These are phyloP conservation scores for Solanum chilense DNA, from an alignment of 257 asterid genomes.

Conservation along the genomic window DNA sequence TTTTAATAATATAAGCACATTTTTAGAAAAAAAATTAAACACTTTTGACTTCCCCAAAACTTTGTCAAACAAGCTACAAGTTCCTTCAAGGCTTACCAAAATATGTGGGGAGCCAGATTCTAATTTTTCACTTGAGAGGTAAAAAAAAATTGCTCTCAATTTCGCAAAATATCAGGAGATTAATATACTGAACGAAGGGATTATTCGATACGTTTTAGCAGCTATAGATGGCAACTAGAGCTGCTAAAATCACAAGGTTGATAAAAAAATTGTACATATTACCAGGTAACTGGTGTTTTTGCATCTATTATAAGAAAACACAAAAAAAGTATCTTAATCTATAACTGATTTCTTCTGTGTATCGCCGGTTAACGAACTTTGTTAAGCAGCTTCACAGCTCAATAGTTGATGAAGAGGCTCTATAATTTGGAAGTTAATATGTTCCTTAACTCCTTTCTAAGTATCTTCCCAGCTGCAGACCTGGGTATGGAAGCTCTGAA, in stretches of 20 bases:
- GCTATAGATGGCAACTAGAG: not conserved
- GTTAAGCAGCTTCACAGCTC: not conserved
- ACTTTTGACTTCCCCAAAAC: not conserved
- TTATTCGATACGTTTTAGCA: not conserved
- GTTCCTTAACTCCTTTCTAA: constrained; percentile 37
- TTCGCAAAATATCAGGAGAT: not conserved
- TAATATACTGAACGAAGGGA: not conserved
- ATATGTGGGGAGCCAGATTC: not conserved
- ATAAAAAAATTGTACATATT: not conserved
- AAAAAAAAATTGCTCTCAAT: not conserved
- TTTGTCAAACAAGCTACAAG: not conserved
- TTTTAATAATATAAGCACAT: not conserved
- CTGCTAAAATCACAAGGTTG: not conserved
- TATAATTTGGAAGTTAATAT: constrained; percentile 44
- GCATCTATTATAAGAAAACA: not conserved
- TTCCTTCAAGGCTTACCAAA: not conserved
- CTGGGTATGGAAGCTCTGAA: constrained; percentile 43
- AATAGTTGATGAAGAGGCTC: not conserved
- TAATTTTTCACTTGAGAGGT: not conserved
- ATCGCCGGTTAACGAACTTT: not conserved
- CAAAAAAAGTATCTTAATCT: not conserved
- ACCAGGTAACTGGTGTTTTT: not conserved
- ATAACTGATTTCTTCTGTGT: not conserved
- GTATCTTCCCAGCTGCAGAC: constrained; percentile 61
- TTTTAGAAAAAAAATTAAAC: not conserved